Percentiles rank a stretch among this genome's conserved stretches.
These are phyloP conservation scores for Nematocida ausubeli DNA, from an alignment of 371 early-diverging fungal genomes.

Conservation along the genomic window DNA sequence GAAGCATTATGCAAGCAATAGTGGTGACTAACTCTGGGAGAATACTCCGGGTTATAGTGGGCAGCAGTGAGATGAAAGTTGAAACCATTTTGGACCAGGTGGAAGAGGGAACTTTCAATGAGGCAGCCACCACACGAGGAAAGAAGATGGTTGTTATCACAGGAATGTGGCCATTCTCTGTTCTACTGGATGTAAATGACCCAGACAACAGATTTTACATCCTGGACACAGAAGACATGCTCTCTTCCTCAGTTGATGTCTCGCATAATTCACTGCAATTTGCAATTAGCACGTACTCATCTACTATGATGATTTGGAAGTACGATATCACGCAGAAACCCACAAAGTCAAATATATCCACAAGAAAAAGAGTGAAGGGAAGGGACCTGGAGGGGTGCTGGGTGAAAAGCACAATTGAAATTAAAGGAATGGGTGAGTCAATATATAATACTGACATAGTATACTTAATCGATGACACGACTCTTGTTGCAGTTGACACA, in stretches of 20 bases:
- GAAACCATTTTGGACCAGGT: constrained; percentile 44
- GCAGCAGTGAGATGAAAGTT: constrained; percentile 17
- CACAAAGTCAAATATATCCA: constrained; percentile 30
- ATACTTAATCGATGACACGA: constrained; percentile 22
- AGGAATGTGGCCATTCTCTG: constrained; percentile 66
- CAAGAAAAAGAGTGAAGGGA: constrained; percentile 49
- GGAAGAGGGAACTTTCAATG: constrained; percentile 57
- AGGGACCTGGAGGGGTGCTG: constrained; percentile 55
- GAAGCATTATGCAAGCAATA: constrained; percentile 34
- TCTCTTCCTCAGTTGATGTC: constrained; percentile 60
- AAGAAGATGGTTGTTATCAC: constrained; percentile 61
- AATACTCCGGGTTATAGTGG: constrained; percentile 45
- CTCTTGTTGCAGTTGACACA: constrained; percentile 30
- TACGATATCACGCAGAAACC: constrained; percentile 36
- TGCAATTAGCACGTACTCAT: constrained; percentile 56
- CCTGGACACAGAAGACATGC: constrained; percentile 63
- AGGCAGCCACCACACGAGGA: constrained; percentile 65
- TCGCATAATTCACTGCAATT: constrained; percentile 61
- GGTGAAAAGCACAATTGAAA: constrained; percentile 8
- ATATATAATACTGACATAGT: constrained; percentile 40
- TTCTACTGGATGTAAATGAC: constrained; percentile 61
- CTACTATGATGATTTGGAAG: constrained; percentile 30
- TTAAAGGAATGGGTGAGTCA: constrained; percentile 25
- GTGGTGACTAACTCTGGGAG: constrained; percentile 55
- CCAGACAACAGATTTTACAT: constrained; percentile 56